phyloP scores from a whole-genome alignment of 2,329 filamentous ascomycete species.

The Phaeosphaeriaceae sp. region DNA sequence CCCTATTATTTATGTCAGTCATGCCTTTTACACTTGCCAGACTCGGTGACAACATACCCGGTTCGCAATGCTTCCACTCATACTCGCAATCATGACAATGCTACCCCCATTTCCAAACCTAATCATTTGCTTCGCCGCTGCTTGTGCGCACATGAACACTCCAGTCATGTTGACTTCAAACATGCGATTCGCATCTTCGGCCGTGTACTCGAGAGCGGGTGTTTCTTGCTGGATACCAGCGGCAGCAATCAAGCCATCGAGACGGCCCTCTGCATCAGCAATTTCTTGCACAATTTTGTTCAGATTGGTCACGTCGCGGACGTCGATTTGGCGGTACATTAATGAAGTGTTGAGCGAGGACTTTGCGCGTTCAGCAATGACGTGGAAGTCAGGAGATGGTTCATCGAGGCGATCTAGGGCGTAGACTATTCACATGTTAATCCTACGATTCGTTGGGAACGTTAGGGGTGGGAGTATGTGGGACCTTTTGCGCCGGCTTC shows the following conservation, averaged over 20 bases:
- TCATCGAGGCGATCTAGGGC: conserved; percentile 67
- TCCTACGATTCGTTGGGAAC: neutral
- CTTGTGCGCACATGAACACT: conserved; percentile 68
- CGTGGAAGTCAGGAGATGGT: conserved; percentile 67
- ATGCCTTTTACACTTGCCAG: neutral
- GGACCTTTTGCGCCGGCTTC: conserved; percentile 74
- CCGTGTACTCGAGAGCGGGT: conserved; percentile 77
- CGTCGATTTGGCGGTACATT: conserved; percentile 80
- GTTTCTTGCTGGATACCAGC: conserved; percentile 84
- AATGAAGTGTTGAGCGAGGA: conserved; percentile 71
- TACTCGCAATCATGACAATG: conserved; percentile 68
- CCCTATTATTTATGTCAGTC: conserved; percentile 55
- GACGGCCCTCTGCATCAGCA: conserved; percentile 69
- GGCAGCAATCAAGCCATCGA: conserved; percentile 80
- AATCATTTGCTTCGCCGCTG: conserved; percentile 69
- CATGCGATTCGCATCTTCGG: conserved; percentile 67
- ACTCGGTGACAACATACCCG: conserved; percentile 54
- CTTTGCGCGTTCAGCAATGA: conserved; percentile 67
- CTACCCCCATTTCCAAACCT: conserved; percentile 64
- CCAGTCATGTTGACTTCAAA: conserved; percentile 67
- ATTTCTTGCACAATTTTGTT: conserved; percentile 73
- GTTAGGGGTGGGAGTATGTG: conserved; percentile 2
- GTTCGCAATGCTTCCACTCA: conserved; percentile 67
- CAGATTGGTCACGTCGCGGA: conserved; percentile 72
- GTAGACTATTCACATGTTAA: conserved; percentile 58